A percentile compares a stretch with the other conserved stretches of the same genome.
phyloP scores from a whole-genome alignment of 2,329 filamentous ascomycete genomes.

The Lecanicillium sp. region DNA sequence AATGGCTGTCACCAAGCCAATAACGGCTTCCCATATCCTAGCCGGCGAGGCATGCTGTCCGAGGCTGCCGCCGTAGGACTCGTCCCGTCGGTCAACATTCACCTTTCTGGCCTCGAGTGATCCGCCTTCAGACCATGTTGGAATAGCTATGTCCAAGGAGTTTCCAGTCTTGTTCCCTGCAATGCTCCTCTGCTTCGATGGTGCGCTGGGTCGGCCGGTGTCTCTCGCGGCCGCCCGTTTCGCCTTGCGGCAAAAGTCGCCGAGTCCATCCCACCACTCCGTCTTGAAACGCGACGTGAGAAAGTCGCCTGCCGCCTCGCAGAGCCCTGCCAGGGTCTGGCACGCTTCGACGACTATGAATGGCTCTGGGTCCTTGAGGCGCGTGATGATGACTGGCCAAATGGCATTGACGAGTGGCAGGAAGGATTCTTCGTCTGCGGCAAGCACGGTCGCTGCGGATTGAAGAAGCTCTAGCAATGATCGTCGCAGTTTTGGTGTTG shows the following conservation, averaged over 20 bases:
- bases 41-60: conserved; percentile 54
- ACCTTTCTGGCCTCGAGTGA: not conserved
- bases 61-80: conserved; percentile 27
- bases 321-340: conserved; percentile 60
- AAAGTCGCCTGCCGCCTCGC: conserved; percentile 70
- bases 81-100: conserved; percentile 1
- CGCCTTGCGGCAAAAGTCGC: conserved; percentile 37
- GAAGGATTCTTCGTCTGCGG: conserved; percentile 72
- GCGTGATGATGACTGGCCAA: conserved; percentile 74
- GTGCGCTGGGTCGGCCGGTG: conserved; percentile 3
- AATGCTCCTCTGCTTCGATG: conserved; percentile 8
- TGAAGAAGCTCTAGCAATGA: conserved; percentile 71
- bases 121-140: conserved; percentile 18
- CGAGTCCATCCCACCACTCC: conserved; percentile 57
- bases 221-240: conserved; percentile 30
- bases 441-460: conserved; percentile 64
- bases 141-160: conserved; percentile 21
- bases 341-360: conserved; percentile 66
- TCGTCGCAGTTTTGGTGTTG: conserved; percentile 69
- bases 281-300: conserved; percentile 66
- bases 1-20: conserved; percentile 52
- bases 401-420: conserved; percentile 83
- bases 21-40: conserved; percentile 57
- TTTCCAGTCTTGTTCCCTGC: conserved; percentile 4
- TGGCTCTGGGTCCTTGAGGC: conserved; percentile 58